Base-by-base conservation (phyloP, 129 eudicot species). In the Kitagawia praeruptora region DNA sequence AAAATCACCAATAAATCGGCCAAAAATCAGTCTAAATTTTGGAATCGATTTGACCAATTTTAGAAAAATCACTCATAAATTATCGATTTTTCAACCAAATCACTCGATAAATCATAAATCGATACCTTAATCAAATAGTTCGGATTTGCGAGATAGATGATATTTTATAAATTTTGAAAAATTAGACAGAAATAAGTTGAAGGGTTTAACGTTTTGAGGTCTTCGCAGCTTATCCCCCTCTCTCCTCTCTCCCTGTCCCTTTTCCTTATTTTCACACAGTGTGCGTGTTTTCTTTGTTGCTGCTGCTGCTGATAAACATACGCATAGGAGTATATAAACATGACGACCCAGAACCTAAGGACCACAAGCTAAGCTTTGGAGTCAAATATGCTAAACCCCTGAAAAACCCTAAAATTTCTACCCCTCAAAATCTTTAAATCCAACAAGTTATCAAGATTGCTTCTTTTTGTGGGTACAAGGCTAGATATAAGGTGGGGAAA, bases 381-480 rank as follows among this genome's bases (percentile, higher is more conserved):
- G 42, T 66, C 41, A 80, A 66, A 73, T 13, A 44, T 25, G 54
- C 45, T 44, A 77, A 71, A 31, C 82, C 77, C 84, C 38, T 28
- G 76, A 39, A 82, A 83, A 83, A 79, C 86, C 86, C 89, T n/a
- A 61, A 25, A 8, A n/a, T n/a, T 9, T 0, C 1, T 2, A 34
- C 56, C 75, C n/a, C 38, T 21, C 28, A 11, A 5, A 18, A 39
- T 8, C 80, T 77, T 64, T 38, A 84, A 80, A 79, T 69, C 67
- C 82, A 63, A 18, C 81, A 82, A 78, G 58, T 84, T 85, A 82
- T 82, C 96, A 90, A 89, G 82, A 93, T 93, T 93, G 97, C 97
- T 81, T 84, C 44, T n/a, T 1, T 48, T 74, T 44, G 82, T 75
- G 69, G 69, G 25, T 54, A 19, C 27, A 41, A 61, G 47, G 61